phyloP scores from a whole-genome alignment of 352 stramenopile species.

The Phytopythium delawarense region DNA sequence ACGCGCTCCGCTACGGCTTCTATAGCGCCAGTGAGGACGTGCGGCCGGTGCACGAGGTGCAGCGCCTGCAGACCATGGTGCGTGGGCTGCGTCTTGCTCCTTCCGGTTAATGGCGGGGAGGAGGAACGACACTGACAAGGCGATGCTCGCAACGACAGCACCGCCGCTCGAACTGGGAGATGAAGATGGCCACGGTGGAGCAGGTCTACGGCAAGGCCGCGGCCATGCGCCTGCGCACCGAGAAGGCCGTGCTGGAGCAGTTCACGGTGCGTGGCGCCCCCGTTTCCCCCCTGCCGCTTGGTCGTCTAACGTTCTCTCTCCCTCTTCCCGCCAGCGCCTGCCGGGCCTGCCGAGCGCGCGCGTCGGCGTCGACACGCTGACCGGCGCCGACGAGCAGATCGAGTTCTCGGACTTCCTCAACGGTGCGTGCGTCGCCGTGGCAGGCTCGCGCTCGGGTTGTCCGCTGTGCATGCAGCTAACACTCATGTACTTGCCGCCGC shows the following conservation, averaged over 20 bases:
- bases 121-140: neutral
- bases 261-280: conserved; percentile 40
- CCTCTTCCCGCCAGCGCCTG: conserved; percentile 42
- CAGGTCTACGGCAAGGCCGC: conserved; percentile 88
- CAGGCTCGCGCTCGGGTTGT: too few species aligned
- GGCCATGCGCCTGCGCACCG: conserved; percentile 85
- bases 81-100: conserved; percentile 3
- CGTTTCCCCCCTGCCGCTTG: too few species aligned
- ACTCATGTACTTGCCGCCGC: neutral
- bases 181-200: conserved; percentile 87
- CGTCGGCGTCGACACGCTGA: conserved; percentile 74
- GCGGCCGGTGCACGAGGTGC: conserved; percentile 78
- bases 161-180: conserved; percentile 74
- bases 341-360: conserved; percentile 76
- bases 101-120: neutral
- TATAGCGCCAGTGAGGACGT: conserved; percentile 80
- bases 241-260: conserved; percentile 85
- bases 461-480: too few species aligned
- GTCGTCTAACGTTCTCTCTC: neutral
- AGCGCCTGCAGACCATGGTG: conserved; percentile 78
- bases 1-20: conserved; percentile 79
- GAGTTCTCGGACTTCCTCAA: conserved; percentile 83
- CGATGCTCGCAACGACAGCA: conserved; percentile 24
- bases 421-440: conserved; percentile 22
- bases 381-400: conserved; percentile 73